Evolutionary conservation across 495 filamentous ascomycete species (phyloP).

Genomic region (Talaromyces borbonicus): DNA sequence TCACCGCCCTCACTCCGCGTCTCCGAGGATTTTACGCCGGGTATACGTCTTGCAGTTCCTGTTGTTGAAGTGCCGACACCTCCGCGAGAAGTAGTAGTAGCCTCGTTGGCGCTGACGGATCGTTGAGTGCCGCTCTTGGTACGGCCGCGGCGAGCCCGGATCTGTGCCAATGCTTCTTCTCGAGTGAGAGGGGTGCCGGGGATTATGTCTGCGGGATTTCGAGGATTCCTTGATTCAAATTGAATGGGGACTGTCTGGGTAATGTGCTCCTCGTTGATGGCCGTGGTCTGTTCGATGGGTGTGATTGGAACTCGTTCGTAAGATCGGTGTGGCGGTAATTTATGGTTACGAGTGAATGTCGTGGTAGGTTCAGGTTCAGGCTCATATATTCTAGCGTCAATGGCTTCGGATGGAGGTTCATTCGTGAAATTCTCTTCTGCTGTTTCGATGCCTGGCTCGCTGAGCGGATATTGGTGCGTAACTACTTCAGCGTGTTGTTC

Average conservation of each 20-base stretch:
- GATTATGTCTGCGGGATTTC: constrained; percentile 17
- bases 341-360: not conserved
- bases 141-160: constrained; percentile 36
- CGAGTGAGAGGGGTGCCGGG: constrained; percentile 37
- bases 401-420: not conserved
- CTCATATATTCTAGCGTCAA: no score
- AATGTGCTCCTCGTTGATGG: constrained; percentile 9
- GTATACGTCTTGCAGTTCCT: constrained; percentile 23
- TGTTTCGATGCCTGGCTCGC: not conserved
- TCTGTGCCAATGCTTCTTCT: constrained; percentile 43
- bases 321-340: not conserved
- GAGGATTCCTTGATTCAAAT: constrained; percentile 6
- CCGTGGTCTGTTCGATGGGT: constrained; percentile 7
- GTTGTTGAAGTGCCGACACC: constrained; percentile 9
- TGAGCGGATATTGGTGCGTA: not conserved
- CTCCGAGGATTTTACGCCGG: constrained; percentile 23
- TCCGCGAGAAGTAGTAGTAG: constrained; percentile 16
- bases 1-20: constrained; percentile 21
- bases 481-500: not conserved
- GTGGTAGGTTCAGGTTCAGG: not conserved
- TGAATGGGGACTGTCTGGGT: constrained; percentile 28
- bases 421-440: not conserved
- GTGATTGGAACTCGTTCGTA: constrained; percentile 12
- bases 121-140: constrained; percentile 35
- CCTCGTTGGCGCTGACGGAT: constrained; percentile 32